Conservation (phyloP, 371 early-diverging fungal species). For the Batkoa obscura region DNA sequence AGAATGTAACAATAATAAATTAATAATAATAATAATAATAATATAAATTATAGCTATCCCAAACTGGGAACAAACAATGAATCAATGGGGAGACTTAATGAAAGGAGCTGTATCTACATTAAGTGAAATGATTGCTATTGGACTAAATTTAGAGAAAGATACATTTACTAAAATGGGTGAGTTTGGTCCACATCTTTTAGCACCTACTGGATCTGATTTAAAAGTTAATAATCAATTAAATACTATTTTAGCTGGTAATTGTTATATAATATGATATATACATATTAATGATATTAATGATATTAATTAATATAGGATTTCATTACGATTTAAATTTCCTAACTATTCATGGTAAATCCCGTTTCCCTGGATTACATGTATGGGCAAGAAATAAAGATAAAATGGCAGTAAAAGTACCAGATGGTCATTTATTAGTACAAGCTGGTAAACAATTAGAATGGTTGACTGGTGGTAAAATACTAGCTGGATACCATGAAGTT, state of each 20-base stretch:
- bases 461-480: slow-evolving; percentile 38
- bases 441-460: slow-evolving; percentile 49
- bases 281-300: neutral
- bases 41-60: slow-evolving; percentile 13
- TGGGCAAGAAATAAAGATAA: slow-evolving; percentile 39
- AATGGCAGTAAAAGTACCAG: slow-evolving; percentile 35
- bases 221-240: slow-evolving; percentile 29
- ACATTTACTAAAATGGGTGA: slow-evolving; percentile 26
- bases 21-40: neutral
- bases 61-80: slow-evolving; percentile 30
- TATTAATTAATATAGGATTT: slow-evolving; percentile 12
- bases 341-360: slow-evolving; percentile 49
- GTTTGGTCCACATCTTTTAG: slow-evolving; percentile 43
- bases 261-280: too few species aligned
- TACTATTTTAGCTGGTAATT: slow-evolving; percentile 34
- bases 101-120: slow-evolving; percentile 25
- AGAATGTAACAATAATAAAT: slow-evolving; percentile 13
- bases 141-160: slow-evolving; percentile 25
- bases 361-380: slow-evolving; percentile 48
- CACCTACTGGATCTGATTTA: slow-evolving; percentile 46
- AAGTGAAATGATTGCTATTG: slow-evolving; percentile 39
- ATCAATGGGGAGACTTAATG: slow-evolving; percentile 36
- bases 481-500: slow-evolving; percentile 56
- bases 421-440: slow-evolving; percentile 44
- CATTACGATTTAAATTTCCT: slow-evolving; percentile 46